Percentiles rank a stretch among this genome's conserved stretches.
These are phyloP conservation scores for Acer campestre DNA, from an alignment of 345 rosid genomes.

Conservation along the genomic window DNA sequence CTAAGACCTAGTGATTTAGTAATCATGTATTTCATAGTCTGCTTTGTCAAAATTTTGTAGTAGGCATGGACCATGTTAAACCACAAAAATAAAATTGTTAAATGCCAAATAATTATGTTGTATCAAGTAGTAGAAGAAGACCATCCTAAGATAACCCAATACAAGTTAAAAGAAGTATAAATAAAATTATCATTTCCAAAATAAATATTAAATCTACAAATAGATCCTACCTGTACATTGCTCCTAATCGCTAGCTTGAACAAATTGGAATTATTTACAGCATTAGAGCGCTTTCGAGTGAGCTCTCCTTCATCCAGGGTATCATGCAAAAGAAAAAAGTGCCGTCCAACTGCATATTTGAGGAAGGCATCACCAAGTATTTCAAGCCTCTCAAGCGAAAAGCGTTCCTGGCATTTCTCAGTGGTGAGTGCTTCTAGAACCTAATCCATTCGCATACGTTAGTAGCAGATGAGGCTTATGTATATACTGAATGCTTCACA, in stretches of 20 bases:
- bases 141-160: background rate
- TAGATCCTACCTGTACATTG: constrained; percentile 68
- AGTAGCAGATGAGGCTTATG: constrained; percentile 17
- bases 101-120: background rate
- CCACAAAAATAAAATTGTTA: background rate
- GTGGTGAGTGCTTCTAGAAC: constrained; percentile 92
- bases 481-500: background rate
- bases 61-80: background rate
- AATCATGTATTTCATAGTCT: background rate
- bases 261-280: constrained; percentile 77
- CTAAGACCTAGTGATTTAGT: background rate
- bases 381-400: constrained; percentile 95
- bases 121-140: background rate
- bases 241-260: constrained; percentile 59
- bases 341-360: constrained; percentile 80
- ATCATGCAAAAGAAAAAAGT: constrained; percentile 73
- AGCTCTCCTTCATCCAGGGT: constrained; percentile 85
- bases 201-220: constrained; percentile 12
- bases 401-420: constrained; percentile 92
- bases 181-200: constrained; percentile 1
- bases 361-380: constrained; percentile 90
- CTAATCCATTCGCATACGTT: constrained; percentile 44
- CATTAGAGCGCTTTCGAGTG: constrained; percentile 75
- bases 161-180: background rate
- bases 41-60: background rate